Base-by-base conservation (phyloP, 306 rosid genomes). In the Cucumis melo region DNA sequence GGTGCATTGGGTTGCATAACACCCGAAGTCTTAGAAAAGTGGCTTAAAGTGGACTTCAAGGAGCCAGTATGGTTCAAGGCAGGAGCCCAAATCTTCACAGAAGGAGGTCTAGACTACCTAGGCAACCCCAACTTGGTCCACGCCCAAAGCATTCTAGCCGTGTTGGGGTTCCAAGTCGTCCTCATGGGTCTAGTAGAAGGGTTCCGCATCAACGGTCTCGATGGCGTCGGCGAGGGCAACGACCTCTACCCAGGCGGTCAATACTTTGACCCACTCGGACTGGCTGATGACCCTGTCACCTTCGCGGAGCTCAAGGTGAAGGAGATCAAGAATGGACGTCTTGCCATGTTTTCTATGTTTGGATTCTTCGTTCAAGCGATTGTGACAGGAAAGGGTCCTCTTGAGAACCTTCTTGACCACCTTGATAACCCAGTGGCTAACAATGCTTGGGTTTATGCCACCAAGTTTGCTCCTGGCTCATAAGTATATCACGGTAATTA, bases 341-440 rank as follows among this genome's bases (percentile, higher is more conserved):
- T 67, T 16, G 74, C 74, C 19, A 67, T 67, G 74, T 67, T 67
- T 54, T 67, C 74, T n/a, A 67, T 68, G 75, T 68, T 68, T n/a
- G 75, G 75, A 0, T 68, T 68, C 75, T 68, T 68, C 7, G 75
- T 68, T 4, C 75, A 68, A 32, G 75, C 75, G 21, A 68, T 68
- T n/a, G 75, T 68, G 13, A 68, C 75, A 1, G 75, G 75, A 0
- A 68, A 68, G 16, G 75, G 75, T 29, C 75, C 75, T 0, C 75
- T 68, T 14, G 56, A 68, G 56, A 68, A 68, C 32, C 75, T 68
- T 14, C 38, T 68, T 2, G 75, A 68, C 75, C 75, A 68, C 23
- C 9, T 68, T 2, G 75, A 68, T 12, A 44, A 68, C n/a, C 75
- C 75, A 10, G 75, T 68, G 11, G 74, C 55, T 19, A 67, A 67